These are phyloP conservation scores for Blumeriella jaapii DNA, from an alignment of 2,329 filamentous ascomycete species.

Conservation along the genomic window DNA sequence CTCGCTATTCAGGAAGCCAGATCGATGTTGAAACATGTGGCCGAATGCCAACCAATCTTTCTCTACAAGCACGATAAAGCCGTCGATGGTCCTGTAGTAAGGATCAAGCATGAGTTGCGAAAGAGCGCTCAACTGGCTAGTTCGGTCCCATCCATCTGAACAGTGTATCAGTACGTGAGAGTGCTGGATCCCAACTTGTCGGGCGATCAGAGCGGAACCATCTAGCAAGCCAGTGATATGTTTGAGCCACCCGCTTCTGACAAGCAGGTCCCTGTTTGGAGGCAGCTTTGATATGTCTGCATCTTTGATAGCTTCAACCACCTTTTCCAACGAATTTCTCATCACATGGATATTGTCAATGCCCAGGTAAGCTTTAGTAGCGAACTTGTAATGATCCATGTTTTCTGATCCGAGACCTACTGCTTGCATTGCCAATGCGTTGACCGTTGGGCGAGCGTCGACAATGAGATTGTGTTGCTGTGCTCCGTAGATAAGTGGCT, in stretches of 20 bases:
- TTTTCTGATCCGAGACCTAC: constrained; percentile 91
- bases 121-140: constrained; percentile 83
- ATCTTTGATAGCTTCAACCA: constrained; percentile 84
- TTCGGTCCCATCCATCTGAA: constrained; percentile 97
- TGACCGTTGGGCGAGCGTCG: constrained; percentile 86
- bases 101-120: constrained; percentile 91
- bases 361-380: constrained; percentile 81
- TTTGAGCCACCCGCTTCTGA: constrained; percentile 81
- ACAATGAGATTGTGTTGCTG: constrained; percentile 93
- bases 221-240: constrained; percentile 79
- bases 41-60: constrained; percentile 98
- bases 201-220: constrained; percentile 72
- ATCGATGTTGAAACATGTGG: constrained; percentile 93
- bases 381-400: constrained; percentile 93
- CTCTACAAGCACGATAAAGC: constrained; percentile 87
- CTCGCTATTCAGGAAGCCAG: constrained; percentile 76
- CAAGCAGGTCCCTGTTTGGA: constrained; percentile 69
- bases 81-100: constrained; percentile 86
- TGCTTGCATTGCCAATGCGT: constrained; percentile 89
- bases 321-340: constrained; percentile 77
- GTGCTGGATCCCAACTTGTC: constrained; percentile 81
- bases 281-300: constrained; percentile 76
- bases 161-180: constrained; percentile 96
- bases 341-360: constrained; percentile 99
- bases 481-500: constrained; percentile 69